Conservation (phyloP, 2,329 filamentous ascomycete species). For the Colletotrichum australisinense region DNA sequence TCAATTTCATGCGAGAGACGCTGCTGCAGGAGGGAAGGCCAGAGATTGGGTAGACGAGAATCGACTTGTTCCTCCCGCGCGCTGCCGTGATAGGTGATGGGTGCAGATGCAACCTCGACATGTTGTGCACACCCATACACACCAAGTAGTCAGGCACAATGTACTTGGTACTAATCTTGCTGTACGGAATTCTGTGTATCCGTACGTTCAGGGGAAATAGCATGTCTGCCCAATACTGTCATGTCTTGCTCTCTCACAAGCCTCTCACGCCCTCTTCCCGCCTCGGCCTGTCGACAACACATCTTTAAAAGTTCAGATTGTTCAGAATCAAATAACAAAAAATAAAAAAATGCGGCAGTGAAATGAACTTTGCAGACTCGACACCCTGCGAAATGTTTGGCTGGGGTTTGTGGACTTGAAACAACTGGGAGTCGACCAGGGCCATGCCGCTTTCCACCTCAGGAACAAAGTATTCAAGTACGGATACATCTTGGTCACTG, state of each 20-base stretch:
- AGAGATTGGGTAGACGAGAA: conserved; percentile 9
- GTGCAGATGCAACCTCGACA: conserved; percentile 11
- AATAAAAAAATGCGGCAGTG: background rate
- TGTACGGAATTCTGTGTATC: background rate
- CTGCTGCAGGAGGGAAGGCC: conserved; percentile 10
- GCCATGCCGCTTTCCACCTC: background rate
- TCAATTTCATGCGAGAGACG: conserved; percentile 16
- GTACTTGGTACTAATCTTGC: no score
- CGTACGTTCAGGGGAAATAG: background rate
- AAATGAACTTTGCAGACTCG: background rate
- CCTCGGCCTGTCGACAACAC: background rate
- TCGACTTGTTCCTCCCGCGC: background rate
- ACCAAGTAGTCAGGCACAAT: conserved; percentile 21
- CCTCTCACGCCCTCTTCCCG: background rate
- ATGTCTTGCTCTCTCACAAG: background rate
- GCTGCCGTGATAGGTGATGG: background rate
- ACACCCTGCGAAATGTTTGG: conserved; percentile 21
- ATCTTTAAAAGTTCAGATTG: background rate
- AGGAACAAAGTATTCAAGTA: background rate
- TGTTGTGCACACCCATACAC: conserved; percentile 8
- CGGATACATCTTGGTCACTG: background rate
- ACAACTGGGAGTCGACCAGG: conserved; percentile 31
- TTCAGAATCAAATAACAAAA: background rate
- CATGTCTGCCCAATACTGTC: background rate
- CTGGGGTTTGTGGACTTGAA: conserved; percentile 29